Evolutionary conservation across 1,284 basidiomycete genomes (phyloP).

Genomic region (Bondarzewia mesenterica): DNA sequence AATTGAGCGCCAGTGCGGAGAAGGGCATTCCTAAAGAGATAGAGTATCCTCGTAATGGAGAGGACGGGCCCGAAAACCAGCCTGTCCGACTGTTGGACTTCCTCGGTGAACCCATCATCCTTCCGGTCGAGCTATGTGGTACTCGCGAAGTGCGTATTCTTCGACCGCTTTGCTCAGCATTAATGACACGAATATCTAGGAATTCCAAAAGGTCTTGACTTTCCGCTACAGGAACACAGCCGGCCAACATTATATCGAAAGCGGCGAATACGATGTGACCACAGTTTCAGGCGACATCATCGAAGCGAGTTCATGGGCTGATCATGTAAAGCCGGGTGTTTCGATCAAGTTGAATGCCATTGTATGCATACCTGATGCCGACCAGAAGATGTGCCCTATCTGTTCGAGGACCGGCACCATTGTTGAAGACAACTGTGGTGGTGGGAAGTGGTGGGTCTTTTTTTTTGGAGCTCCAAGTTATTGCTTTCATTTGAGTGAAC

Average conservation of each 20-base stretch:
- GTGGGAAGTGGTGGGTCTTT: no score
- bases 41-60: neutral
- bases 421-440: no score
- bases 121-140: neutral
- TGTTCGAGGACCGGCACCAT: no score
- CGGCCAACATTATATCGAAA: neutral
- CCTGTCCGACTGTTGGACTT: neutral
- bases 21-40: neutral
- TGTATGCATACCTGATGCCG: no score
- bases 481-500: no score
- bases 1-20: no score
- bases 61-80: neutral
- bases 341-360: no score
- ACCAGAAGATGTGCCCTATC: no score
- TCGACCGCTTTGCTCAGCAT: neutral
- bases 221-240: neutral
- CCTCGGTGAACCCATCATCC: neutral
- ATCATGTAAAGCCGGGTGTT: no score
- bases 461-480: no score
- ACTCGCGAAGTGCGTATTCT: neutral
- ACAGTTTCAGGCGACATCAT: neutral
- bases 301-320: neutral
- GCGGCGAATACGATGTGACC: neutral
- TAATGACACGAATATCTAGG: neutral
- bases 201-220: neutral